Base-by-base conservation (phyloP, 1,284 basidiomycete species). In the Naganishia sp. region DNA sequence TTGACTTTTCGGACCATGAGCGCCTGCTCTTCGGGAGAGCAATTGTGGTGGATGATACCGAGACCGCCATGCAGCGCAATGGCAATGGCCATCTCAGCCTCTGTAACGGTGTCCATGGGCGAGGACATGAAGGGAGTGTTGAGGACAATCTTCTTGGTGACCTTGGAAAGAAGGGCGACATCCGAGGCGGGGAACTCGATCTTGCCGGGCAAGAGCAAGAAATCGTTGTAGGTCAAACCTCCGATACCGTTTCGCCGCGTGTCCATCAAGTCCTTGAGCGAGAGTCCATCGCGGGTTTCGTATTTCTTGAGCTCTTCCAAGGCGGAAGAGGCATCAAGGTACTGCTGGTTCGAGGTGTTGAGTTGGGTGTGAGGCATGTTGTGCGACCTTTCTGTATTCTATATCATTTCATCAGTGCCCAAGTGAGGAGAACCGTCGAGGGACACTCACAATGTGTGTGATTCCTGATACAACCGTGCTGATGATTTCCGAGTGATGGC, bases 91-190 rank as follows among this genome's bases (percentile, higher is more conserved):
- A 99, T 99, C 49, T 94, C 88, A 69, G 86, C 87, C 82, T 98
- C 95, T 3, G 96, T 99, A 71, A 99, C 95, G 41, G 95, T 99
- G 83, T 99, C 95, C 95, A 99, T 99, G 49, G 96, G 95, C 67
- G 92, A 95, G 78, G 92, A 96, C 82, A 98, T 84, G 82, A 99
- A 96, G 0, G 96, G 95, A 0, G 94, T 94, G 82, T 94, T 97
- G 75, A 99, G 85, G 49, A 85, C 83, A 72, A 98, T 92, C 75
- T 97, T 97, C 67, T 90, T 87, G 53, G 95, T 97, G 64, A 99
- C 88, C 64, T 84, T 86, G 73, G 88, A 90, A 81, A 96, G 92
- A 3, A 93, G 88, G 71, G 86, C 79, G 73, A 96, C 94, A 61
- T 88, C 86, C 11, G 76, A 73, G 31, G 80, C 76, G 42, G 88